phyloP scores from a whole-genome alignment of 2,329 filamentous ascomycete genomes.

The Madurella mycetomatis region DNA sequence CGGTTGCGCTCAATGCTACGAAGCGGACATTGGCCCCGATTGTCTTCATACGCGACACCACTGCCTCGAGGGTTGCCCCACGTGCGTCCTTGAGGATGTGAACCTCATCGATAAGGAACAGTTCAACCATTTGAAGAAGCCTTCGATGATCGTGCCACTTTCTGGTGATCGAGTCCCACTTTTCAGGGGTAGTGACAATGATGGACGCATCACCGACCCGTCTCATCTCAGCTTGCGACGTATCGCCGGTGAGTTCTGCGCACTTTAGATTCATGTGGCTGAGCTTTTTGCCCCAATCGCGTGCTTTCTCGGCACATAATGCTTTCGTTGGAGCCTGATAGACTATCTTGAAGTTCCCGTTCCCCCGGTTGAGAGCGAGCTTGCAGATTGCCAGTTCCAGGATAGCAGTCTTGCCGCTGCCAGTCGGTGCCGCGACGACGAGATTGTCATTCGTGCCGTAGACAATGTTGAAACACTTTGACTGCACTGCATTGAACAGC shows the following conservation, averaged over 20 bases:
- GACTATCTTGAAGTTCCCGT: slow-evolving; percentile 69
- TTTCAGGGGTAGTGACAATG: slow-evolving; percentile 84
- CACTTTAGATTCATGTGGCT: slow-evolving; percentile 61
- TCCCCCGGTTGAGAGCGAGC: slow-evolving; percentile 51
- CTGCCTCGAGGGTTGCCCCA: slow-evolving; percentile 75
- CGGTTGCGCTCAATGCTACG: slow-evolving; percentile 75
- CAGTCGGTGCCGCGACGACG: slow-evolving; percentile 75
- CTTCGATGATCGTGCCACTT: slow-evolving; percentile 80
- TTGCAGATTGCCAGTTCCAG: slow-evolving; percentile 79
- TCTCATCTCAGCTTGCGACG: slow-evolving; percentile 60
- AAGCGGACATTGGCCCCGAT: slow-evolving; percentile 72
- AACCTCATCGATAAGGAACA: slow-evolving; percentile 84
- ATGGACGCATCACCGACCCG: slow-evolving; percentile 71
- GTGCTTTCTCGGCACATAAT: slow-evolving; percentile 69
- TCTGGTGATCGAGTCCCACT: slow-evolving; percentile 85
- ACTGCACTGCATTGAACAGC: slow-evolving; percentile 78
- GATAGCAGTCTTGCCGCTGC: slow-evolving; percentile 78
- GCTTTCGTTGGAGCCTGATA: slow-evolving; percentile 85
- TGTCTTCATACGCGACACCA: slow-evolving; percentile 84
- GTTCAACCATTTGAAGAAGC: slow-evolving; percentile 68
- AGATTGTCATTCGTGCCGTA: slow-evolving; percentile 70
- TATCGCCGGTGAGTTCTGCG: slow-evolving; percentile 79
- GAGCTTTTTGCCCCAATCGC: slow-evolving; percentile 77
- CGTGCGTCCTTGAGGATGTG: slow-evolving; percentile 78
- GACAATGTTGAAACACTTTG: slow-evolving; percentile 65